phyloP scores from a whole-genome alignment of 2,329 filamentous ascomycete genomes.

The Fusarium sp. region DNA sequence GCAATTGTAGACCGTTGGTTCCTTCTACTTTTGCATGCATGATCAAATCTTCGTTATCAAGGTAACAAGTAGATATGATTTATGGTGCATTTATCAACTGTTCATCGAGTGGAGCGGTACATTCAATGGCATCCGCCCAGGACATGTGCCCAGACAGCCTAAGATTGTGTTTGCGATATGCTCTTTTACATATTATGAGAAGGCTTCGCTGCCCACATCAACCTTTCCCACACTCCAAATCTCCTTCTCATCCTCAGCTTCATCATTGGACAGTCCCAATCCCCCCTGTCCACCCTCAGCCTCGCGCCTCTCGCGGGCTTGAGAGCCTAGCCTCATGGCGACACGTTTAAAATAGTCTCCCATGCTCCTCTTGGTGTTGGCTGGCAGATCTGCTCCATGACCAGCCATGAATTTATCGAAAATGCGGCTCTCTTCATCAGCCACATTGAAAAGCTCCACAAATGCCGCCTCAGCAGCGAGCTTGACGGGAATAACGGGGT shows the following conservation, averaged over 20 bases:
- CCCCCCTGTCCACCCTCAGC: constrained; percentile 91
- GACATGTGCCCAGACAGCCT: not conserved
- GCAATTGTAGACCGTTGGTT: not conserved
- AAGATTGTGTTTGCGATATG: not conserved
- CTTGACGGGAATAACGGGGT: constrained; percentile 94
- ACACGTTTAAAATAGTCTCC: constrained; percentile 97
- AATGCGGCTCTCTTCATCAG: constrained; percentile 83
- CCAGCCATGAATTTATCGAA: constrained; percentile 91
- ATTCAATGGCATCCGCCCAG: not conserved
- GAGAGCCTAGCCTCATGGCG: constrained; percentile 82
- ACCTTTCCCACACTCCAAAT: constrained; percentile 95
- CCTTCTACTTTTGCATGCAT: not conserved
- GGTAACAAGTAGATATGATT: not conserved
- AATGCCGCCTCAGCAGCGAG: constrained; percentile 95
- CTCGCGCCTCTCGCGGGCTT: constrained; percentile 88
- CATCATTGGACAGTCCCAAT: constrained; percentile 87
- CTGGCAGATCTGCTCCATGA: constrained; percentile 71
- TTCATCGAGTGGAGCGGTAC: not conserved
- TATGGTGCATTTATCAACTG: not conserved
- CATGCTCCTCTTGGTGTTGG: constrained; percentile 87
- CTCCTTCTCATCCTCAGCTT: constrained; percentile 93
- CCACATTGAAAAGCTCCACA: constrained; percentile 88
- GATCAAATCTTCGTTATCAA: not conserved
- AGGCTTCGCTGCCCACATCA: constrained; percentile 59
- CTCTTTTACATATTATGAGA: constrained; percentile 18